phyloP scores from a whole-genome alignment of 1,284 basidiomycete species.

The Marasmius sp. region DNA sequence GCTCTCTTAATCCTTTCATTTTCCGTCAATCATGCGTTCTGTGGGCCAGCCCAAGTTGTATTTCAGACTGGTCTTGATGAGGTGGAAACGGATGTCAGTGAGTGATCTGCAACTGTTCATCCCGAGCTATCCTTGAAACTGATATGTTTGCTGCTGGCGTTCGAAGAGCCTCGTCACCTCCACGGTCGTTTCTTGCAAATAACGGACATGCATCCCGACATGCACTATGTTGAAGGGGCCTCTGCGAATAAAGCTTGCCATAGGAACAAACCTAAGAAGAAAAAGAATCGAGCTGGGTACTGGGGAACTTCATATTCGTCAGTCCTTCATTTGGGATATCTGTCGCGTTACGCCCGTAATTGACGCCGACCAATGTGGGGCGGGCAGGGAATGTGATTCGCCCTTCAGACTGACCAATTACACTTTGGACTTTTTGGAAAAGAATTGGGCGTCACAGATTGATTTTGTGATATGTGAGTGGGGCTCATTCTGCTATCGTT shows the following conservation, averaged over 20 bases:
- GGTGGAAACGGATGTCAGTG: background rate
- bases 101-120: background rate
- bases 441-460: slow-evolving; percentile 80
- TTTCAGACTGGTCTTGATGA: background rate
- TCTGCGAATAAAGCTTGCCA: slow-evolving; percentile 64
- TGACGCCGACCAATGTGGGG: slow-evolving; percentile 7
- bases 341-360: background rate
- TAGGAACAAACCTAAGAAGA: slow-evolving; percentile 59
- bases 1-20: background rate
- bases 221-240: slow-evolving; percentile 50
- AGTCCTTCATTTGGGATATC: slow-evolving; percentile 21
- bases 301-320: slow-evolving; percentile 66
- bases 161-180: slow-evolving; percentile 48
- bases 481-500: slow-evolving; percentile 1
- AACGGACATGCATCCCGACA: slow-evolving; percentile 83
- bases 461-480: slow-evolving; percentile 86
- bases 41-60: background rate
- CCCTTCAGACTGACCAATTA: slow-evolving; percentile 77
- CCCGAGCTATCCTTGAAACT: no score
- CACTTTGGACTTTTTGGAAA: slow-evolving; percentile 79
- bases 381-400: slow-evolving; percentile 82
- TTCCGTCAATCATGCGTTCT: background rate
- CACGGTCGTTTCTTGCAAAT: slow-evolving; percentile 77
- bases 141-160: background rate
- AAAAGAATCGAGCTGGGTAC: slow-evolving; percentile 48